These are phyloP conservation scores for Scutellaria minor DNA, from an alignment of 257 asterid genomes.

Conservation along the genomic window DNA sequence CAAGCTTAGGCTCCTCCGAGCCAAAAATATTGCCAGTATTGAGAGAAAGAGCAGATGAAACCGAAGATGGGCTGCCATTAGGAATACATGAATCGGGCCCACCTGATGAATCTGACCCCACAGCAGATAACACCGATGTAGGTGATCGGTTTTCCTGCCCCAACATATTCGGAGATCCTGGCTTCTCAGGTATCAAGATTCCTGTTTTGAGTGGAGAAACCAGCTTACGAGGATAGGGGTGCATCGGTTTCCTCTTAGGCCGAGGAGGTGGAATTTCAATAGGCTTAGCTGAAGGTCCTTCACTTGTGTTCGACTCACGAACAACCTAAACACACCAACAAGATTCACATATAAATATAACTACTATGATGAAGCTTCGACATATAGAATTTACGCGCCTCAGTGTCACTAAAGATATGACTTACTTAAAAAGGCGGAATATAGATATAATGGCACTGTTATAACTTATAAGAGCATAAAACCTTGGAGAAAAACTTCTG, in stretches of 20 bases:
- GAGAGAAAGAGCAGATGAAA: constrained; percentile 48
- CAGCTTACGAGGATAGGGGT: constrained; percentile 93
- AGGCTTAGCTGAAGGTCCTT: constrained; percentile 53
- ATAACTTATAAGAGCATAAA: constrained; percentile 54
- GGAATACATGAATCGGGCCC: constrained; percentile 44
- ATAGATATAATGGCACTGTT: constrained; percentile 51
- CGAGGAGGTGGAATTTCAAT: constrained; percentile 97
- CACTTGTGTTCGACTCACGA: constrained; percentile 65
- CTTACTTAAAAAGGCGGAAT: constrained; percentile 59
- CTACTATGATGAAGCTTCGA: neutral
- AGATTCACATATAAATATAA: constrained; percentile 26
- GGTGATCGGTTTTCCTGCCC: constrained; percentile 75
- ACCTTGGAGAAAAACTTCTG: constrained; percentile 98
- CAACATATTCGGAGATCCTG: constrained; percentile 34
- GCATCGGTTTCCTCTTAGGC: constrained; percentile 93
- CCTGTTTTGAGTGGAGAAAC: constrained; percentile 43
- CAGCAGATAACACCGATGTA: constrained; percentile 67
- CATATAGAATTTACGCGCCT: constrained; percentile 46
- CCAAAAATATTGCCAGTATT: constrained; percentile 21
- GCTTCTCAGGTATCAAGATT: constrained; percentile 45
- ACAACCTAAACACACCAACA: constrained; percentile 56
- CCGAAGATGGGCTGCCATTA: constrained; percentile 53
- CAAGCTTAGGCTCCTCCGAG: constrained; percentile 42
- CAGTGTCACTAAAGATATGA: constrained; percentile 50
- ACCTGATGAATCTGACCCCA: constrained; percentile 60